Percentiles rank a stretch among this genome's conserved stretches.
Evolutionary conservation across 176 grass and related monocot species (phyloP).

Genomic region (Poa annua): DNA sequence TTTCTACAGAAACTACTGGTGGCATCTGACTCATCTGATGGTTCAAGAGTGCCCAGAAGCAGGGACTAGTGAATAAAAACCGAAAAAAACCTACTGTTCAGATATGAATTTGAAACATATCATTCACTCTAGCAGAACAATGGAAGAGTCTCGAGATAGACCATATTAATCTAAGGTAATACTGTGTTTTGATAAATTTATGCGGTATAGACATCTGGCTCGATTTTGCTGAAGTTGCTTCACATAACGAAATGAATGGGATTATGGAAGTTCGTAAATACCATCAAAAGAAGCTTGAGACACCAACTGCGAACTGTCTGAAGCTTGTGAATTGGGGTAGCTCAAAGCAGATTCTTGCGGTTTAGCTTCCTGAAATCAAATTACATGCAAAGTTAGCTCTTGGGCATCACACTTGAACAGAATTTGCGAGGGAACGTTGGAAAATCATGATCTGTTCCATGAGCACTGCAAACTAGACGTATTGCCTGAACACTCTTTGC

Average conservation of each 20-base stretch:
- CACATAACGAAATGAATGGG: conserved; percentile 27
- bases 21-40: conserved; percentile 10
- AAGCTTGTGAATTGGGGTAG: conserved; percentile 50
- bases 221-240: conserved; percentile 21
- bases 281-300: conserved; percentile 66
- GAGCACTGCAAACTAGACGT: neutral
- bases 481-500: neutral
- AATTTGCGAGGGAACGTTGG: neutral
- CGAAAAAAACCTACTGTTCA: neutral
- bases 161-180: conserved; percentile 13
- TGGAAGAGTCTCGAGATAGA: neutral
- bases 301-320: conserved; percentile 65
- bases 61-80: conserved; percentile 2
- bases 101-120: conserved; percentile 24
- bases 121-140: conserved; percentile 1
- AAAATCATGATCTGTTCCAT: neutral
- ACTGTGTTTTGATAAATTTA: neutral
- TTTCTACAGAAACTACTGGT: neutral
- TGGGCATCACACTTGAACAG: neutral
- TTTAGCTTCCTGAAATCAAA: conserved; percentile 58
- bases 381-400: neutral
- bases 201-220: neutral
- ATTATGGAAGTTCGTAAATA: conserved; percentile 57
- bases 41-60: conserved; percentile 24
- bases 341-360: conserved; percentile 60